These are phyloP conservation scores for Platanthera zijinensis DNA, from an alignment of 106 monocot genomes.

Conservation along the genomic window DNA sequence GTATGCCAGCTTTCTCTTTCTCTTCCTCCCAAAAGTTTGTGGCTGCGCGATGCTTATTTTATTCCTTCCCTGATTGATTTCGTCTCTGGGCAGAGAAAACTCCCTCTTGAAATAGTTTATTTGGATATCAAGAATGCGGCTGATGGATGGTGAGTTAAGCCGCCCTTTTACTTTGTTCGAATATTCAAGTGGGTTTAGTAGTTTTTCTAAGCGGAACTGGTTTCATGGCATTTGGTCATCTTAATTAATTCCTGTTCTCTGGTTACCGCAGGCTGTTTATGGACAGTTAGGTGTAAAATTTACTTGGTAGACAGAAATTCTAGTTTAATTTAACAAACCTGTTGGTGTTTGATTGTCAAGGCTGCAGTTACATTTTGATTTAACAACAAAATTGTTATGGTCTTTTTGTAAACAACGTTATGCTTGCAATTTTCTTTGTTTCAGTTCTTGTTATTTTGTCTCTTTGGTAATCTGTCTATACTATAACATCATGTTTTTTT, in stretches of 20 bases:
- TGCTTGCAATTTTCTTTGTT: too few species aligned
- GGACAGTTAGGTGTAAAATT: too few species aligned
- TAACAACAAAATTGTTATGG: too few species aligned
- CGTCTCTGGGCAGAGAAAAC: slow-evolving; percentile 57
- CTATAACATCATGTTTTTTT: too few species aligned
- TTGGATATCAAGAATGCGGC: slow-evolving; percentile 50
- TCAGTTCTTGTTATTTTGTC: too few species aligned
- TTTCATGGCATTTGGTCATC: not conserved
- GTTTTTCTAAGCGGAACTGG: not conserved
- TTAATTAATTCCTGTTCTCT: not conserved
- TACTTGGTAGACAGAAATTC: too few species aligned
- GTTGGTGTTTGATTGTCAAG: too few species aligned
- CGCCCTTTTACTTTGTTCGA: too few species aligned
- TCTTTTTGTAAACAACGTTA: too few species aligned
- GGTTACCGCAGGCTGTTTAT: not conserved
- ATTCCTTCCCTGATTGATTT: not conserved
- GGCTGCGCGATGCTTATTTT: not conserved
- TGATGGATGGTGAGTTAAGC: slow-evolving; percentile 81
- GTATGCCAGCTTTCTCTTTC: slow-evolving; percentile 15
- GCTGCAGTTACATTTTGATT: too few species aligned
- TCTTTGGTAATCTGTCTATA: too few species aligned
- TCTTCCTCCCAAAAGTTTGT: not conserved
- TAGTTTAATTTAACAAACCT: too few species aligned
- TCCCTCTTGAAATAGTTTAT: slow-evolving; percentile 73
- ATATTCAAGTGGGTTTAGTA: not conserved